Evolutionary conservation across 768 basidiomycete genomes (phyloP), one percentile per base, ranked within the genome.

Genomic region (Neoboletus brunneissimus): DNA sequence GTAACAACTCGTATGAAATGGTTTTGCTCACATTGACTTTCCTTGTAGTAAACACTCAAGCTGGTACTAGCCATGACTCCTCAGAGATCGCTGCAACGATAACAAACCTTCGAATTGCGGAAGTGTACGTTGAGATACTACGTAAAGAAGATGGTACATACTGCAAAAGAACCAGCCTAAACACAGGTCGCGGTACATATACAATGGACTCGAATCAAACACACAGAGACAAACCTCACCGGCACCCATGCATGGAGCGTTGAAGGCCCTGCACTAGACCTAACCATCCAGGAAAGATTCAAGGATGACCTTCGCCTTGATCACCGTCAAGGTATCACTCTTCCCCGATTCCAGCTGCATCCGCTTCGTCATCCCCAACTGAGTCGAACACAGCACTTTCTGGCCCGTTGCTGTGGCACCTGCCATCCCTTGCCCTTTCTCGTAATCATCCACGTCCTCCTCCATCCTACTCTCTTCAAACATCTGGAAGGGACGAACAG

Each of bases 401-500:
- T 53, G 32, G 29, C 48, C 48, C 15, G 13, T 11, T 7, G 13
- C 41, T 3, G 16, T 32, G 8, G 18, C 37, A 10, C 27, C n/a
- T 27, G 5, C 27, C 27, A 27, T 27, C 27, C 27, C 27, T 10
- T 23, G 22, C 8, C 10, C 29, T 35, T 40, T 13, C 2, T 56
- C 46, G 11, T 47, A 16, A n/a, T 49, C 54, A 13, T 53, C 49
- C 41, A 23, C 12, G 18, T 51, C 59, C 23, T 57, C 42, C 25
- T 61, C 60, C 60, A 61, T 61, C 23, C 34, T 56, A 7, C 10
- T 37, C 23, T 47, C 54, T 12, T 52, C 58, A 9, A 60, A 61
- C 9, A 1, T 11, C 41, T 50, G n/a, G 2, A 3, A 9, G 12
- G 60, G 38, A 1, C 13, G 15, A 32, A 42, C n/a, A 10, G 32